Percentiles rank a stretch among this genome's conserved stretches.
phyloP scores from a whole-genome alignment of 306 rosid genomes.

The Fragaria nilgerrensis region DNA sequence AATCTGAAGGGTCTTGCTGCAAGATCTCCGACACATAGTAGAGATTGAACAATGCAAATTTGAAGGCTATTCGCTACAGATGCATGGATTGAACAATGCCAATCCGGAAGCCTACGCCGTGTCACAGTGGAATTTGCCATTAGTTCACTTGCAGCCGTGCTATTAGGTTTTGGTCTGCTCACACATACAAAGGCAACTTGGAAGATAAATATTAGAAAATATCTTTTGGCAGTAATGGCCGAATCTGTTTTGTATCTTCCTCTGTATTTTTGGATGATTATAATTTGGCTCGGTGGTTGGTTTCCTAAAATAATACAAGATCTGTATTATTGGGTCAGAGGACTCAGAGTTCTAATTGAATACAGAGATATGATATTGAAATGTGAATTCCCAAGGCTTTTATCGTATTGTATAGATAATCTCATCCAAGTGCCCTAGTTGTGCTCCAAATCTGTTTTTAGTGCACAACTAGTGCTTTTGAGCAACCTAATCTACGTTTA shows the following conservation, averaged over 20 bases:
- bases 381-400: neutral
- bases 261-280: neutral
- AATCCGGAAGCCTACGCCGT: no score
- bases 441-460: neutral
- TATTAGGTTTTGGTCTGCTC: no score
- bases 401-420: neutral
- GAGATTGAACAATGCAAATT: no score
- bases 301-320: neutral
- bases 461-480: neutral
- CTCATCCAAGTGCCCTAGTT: neutral
- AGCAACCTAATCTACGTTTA: no score
- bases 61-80: no score
- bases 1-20: no score
- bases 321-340: neutral
- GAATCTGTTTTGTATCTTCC: neutral
- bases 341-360: neutral
- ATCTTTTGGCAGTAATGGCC: neutral
- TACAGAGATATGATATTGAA: neutral
- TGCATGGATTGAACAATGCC: no score
- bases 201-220: neutral
- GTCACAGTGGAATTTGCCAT: no score
- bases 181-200: no score
- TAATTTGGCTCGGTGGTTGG: neutral
- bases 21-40: no score
- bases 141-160: no score